A percentile compares a stretch with the other conserved stretches of the same genome.
phyloP scores from a whole-genome alignment of 495 filamentous ascomycete species.

The Margaritispora aquatica region DNA sequence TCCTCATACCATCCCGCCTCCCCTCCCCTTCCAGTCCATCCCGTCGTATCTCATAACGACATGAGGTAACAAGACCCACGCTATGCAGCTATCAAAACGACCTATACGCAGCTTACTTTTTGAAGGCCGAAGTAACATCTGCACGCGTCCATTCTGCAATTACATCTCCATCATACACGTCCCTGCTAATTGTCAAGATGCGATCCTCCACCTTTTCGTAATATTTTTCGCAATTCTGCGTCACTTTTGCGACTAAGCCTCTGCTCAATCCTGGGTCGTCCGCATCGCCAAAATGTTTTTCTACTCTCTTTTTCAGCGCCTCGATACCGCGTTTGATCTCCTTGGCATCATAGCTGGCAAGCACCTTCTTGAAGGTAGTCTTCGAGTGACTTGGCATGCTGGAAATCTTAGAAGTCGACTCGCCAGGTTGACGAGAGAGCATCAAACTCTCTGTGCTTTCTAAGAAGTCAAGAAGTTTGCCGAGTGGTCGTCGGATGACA shows the following conservation, averaged over 20 bases:
- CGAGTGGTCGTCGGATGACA: constrained; percentile 82
- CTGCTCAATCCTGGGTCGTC: constrained; percentile 62
- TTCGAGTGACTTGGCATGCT: constrained; percentile 73
- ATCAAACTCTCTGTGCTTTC: constrained; percentile 75
- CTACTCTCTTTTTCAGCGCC: constrained; percentile 77
- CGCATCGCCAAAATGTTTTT: constrained; percentile 92
- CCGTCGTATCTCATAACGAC: neutral
- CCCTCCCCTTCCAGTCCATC: neutral
- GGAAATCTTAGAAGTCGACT: constrained; percentile 45
- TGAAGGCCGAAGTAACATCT: constrained; percentile 47
- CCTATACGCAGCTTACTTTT: constrained; percentile 9
- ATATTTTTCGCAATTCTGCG: constrained; percentile 72
- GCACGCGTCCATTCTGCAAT: constrained; percentile 47
- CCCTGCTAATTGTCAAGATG: constrained; percentile 53
- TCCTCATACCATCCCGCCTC: no score
- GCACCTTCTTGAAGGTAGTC: constrained; percentile 73
- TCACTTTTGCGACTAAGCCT: constrained; percentile 67
- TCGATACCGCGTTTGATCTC: constrained; percentile 83
- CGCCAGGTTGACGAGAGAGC: constrained; percentile 33
- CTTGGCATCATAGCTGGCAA: constrained; percentile 70
- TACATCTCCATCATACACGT: constrained; percentile 50
- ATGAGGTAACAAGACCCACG: neutral
- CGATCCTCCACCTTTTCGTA: constrained; percentile 71
- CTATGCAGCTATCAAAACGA: neutral
- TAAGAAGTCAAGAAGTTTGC: constrained; percentile 83